Evolutionary conservation across 2,329 filamentous ascomycete species (phyloP), one percentile per base, ranked within the genome.

Genomic region (Zopfia rhizophila): DNA sequence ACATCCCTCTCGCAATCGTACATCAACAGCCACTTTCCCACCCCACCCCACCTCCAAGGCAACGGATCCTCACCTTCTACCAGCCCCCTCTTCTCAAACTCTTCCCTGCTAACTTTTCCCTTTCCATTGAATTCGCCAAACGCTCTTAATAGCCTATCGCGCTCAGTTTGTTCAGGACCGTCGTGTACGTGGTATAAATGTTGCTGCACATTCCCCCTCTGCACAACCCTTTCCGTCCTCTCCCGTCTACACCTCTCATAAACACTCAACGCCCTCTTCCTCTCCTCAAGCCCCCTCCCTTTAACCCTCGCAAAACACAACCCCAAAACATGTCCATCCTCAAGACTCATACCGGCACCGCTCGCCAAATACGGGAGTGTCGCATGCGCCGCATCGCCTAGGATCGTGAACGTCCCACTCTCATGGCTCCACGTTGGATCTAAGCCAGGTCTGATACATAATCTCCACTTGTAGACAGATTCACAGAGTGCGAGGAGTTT

Each of bases 351-450:
- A 2, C 82, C 82, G 0, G 82, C 82, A 2, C 81, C 78, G 5
- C 71, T 76, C 2, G 82, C 82, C 0, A 85, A 72, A 58, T 88
- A 88, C 0, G 85, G 85, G 0, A 88, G 72, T 0, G 83, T 87
- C 1, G 85, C 83, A 51, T 88, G 84, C 2, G 83, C 82, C 0
- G 84, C 82, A 56, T 88, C 85, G 0, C 85, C 85, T 0, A 87
- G 72, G 58, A 87, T 76, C 0, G 81, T 80, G 56, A 85, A 84
- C 0, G 79, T 71, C 0, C 78, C 82, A 0, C 75, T 79, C 0
- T 77, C 67, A 51, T 86, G 78, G 0, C 75, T 81, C 84, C 85
- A 87, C 1, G 73, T 71, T 4, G 68, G 62, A n/a, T 77, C 75
- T 25, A 84, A 73, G 4, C 78, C 77, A 1, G 77, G 76, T 1